A percentile compares a stretch with the other conserved stretches of the same genome.
These are phyloP conservation scores for Heritiera littoralis DNA, from an alignment of 345 rosid genomes.

Conservation along the genomic window DNA sequence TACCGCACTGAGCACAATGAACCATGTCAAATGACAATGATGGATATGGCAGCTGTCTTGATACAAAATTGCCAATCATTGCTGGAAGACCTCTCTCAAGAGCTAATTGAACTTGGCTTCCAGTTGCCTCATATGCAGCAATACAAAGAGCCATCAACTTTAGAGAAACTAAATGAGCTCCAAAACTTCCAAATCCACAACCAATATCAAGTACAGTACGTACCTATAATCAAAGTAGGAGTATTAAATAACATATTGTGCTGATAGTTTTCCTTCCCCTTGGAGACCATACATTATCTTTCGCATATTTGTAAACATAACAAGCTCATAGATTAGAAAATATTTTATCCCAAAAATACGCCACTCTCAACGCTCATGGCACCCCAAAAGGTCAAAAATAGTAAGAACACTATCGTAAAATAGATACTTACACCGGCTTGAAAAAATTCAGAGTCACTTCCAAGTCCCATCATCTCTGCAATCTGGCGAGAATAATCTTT, in stretches of 20 bases:
- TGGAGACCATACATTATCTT: constrained; percentile 9
- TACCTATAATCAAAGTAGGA: constrained; percentile 48
- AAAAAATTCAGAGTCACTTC: constrained; percentile 79
- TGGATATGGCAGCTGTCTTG: constrained; percentile 89
- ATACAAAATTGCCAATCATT: constrained; percentile 82
- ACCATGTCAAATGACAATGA: constrained; percentile 88
- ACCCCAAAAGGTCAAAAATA: constrained; percentile 14
- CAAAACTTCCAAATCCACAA: constrained; percentile 98
- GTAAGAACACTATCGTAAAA: constrained; percentile 14
- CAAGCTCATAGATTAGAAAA: constrained; percentile 9
- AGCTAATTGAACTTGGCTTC: constrained; percentile 97
- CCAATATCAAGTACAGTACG: constrained; percentile 83
- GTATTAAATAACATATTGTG: background rate
- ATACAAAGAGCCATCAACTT: constrained; percentile 83
- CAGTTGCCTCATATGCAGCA: constrained; percentile 90
- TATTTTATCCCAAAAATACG: background rate
- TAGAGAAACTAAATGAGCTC: constrained; percentile 84
- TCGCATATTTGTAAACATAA: background rate
- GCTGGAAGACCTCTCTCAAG: constrained; percentile 99
- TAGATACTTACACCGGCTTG: constrained; percentile 87
- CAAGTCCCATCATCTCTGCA: constrained; percentile 96
- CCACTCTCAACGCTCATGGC: constrained; percentile 4
- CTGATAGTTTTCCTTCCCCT: constrained; percentile 6
- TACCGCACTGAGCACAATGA: constrained; percentile 97
- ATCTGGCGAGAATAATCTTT: constrained; percentile 94